Evolutionary conservation across 495 filamentous ascomycete genomes (phyloP).

Genomic region (Rhypophila decipiens): DNA sequence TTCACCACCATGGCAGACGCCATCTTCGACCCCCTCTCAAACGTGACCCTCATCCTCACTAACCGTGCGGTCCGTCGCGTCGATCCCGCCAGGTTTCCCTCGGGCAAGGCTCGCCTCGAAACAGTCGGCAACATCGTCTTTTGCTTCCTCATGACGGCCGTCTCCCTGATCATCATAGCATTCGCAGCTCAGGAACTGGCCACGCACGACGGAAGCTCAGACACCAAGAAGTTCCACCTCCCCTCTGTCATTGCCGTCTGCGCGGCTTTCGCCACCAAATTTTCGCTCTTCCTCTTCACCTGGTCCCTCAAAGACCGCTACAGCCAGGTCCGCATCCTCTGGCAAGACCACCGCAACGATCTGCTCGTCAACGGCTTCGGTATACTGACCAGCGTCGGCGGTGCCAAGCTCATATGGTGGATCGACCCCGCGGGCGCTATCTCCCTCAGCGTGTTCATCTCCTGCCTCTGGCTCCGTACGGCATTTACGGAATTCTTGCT

Average conservation of each 20-base stretch:
- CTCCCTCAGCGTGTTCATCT: conserved; percentile 69
- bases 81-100: conserved; percentile 84
- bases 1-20: conserved; percentile 98
- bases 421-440: conserved; percentile 92
- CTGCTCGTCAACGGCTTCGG: conserved; percentile 87
- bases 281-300: conserved; percentile 83
- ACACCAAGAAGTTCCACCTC: conserved; percentile 62
- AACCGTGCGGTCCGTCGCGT: conserved; percentile 85
- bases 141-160: conserved; percentile 92
- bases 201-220: conserved; percentile 35
- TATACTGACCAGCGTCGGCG: conserved; percentile 80
- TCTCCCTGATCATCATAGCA: conserved; percentile 86
- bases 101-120: conserved; percentile 90
- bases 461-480: conserved; percentile 71
- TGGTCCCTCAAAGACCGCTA: conserved; percentile 85
- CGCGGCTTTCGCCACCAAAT: conserved; percentile 77
- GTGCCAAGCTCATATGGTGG: conserved; percentile 86
- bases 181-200: conserved; percentile 68
- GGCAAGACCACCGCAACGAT: conserved; percentile 87
- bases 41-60: conserved; percentile 79
- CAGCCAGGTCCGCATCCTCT: conserved; percentile 82
- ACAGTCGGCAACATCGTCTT: conserved; percentile 96
- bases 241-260: conserved; percentile 84
- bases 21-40: conserved; percentile 90
- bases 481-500: conserved; percentile 87